These are phyloP conservation scores for Aspergillus pseudotamarii DNA, from an alignment of 2,329 filamentous ascomycete species.

Conservation along the genomic window DNA sequence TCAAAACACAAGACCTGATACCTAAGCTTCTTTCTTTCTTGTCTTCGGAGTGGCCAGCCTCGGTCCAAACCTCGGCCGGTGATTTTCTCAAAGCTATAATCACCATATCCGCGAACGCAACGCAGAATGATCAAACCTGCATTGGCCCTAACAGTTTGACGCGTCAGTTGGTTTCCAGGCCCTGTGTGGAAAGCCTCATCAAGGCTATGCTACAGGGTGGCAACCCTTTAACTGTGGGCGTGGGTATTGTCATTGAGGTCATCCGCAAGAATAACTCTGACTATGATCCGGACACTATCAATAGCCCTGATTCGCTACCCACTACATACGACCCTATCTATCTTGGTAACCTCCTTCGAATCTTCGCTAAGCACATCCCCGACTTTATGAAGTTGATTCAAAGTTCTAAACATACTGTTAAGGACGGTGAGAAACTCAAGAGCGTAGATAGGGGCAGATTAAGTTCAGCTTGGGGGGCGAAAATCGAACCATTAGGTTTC, in stretches of 20 bases:
- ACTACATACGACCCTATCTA: constrained; percentile 93
- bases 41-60: constrained; percentile 79
- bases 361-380: constrained; percentile 88
- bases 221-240: constrained; percentile 91
- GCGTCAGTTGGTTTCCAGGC: constrained; percentile 84
- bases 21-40: constrained; percentile 85
- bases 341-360: constrained; percentile 81
- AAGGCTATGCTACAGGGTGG: constrained; percentile 89
- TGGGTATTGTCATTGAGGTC: constrained; percentile 96
- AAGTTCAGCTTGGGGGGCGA: constrained; percentile 84
- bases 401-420: constrained; percentile 65
- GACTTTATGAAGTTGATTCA: constrained; percentile 92
- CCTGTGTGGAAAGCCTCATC: constrained; percentile 83
- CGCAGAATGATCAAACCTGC: constrained; percentile 97
- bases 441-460: constrained; percentile 73
- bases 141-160: constrained; percentile 98
- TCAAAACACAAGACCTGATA: constrained; percentile 86
- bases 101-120: constrained; percentile 96
- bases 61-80: constrained; percentile 92
- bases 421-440: constrained; percentile 57
- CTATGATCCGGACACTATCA: constrained; percentile 86
- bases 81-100: constrained; percentile 99
- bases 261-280: constrained; percentile 99
- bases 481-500: constrained; percentile 92
- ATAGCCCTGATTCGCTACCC: constrained; percentile 75